Evolutionary conservation across 2,329 filamentous ascomycete species (phyloP), one percentile per base, ranked within the genome.

Genomic region (Sporothrix protearum): DNA sequence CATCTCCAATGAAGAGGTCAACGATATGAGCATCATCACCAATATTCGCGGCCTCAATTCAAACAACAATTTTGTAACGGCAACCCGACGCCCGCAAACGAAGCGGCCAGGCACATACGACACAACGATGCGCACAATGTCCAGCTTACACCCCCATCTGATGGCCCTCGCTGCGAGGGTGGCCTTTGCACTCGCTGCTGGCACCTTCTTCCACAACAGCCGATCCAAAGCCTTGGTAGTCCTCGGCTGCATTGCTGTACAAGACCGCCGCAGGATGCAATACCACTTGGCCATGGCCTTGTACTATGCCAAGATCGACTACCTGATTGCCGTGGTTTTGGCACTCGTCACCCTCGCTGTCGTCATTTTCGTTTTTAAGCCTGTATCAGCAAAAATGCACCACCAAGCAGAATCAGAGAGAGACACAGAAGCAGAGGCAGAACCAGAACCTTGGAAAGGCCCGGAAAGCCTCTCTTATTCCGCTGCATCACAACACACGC

Each of bases 401-500:
- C 36, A 16, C 12, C 59, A 42, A 64, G 22, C n/a, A 7, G n/a
- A 28, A 14, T 7, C 57, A 14, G n/a, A n/a, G n/a, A n/a, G n/a
- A n/a, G n/a, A n/a, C 10, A 3, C 39, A 42, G 9, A 10, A 42
- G n/a, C 10, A 28, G 8, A 22, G 19, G 9, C 16, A n/a, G 16
- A 16, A 42, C 9, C 39, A 42, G 14, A 19, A 19, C 68, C 22
- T 1, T 77, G 75, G 77, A 69, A 74, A 28, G 78, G 78, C 1
- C 77, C 76, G 78, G 76, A 10, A 79, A 80, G 68, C 85, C 87
- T 2, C 80, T 88, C 71, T 80, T 94, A 14, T 87, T 93, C 55
- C 89, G 90, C 8, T 88, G 88, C 76, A 83, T 81, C 59, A 92
- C 89, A 16, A 88, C 85, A 1, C 91, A 94, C 78, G 82, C 85